A percentile compares a stretch with the other conserved stretches of the same genome.
Evolutionary conservation across 805 yeast genomes (phyloP).

Genomic region (Pichia rugopelliculosa): DNA sequence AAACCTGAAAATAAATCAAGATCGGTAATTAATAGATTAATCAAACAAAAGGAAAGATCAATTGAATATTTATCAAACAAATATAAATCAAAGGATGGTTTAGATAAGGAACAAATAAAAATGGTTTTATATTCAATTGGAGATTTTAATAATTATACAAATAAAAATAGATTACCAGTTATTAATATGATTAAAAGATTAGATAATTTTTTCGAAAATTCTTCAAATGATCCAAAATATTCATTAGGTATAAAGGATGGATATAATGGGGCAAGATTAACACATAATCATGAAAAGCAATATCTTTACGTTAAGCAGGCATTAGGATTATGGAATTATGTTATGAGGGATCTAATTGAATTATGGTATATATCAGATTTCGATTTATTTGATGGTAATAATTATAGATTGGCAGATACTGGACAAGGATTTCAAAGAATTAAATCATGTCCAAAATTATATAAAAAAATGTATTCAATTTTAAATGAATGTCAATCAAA

Average conservation of each 20-base stretch:
- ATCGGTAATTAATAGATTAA: constrained; percentile 46
- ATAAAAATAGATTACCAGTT: constrained; percentile 63
- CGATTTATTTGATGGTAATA: constrained; percentile 51
- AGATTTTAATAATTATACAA: constrained; percentile 66
- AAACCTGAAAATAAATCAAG: constrained; percentile 52
- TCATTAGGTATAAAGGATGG: constrained; percentile 62
- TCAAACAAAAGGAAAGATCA: constrained; percentile 60
- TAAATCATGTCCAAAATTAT: constrained; percentile 62
- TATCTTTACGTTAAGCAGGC: constrained; percentile 71
- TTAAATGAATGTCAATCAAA: constrained; percentile 60
- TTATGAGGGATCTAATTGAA: constrained; percentile 71
- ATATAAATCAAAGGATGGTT: constrained; percentile 36
- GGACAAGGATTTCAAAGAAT: constrained; percentile 79
- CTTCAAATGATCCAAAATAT: constrained; percentile 25
- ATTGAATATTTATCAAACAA: constrained; percentile 50
- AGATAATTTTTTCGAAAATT: constrained; percentile 36
- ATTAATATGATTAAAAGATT: constrained; percentile 51
- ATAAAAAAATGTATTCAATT: constrained; percentile 64
- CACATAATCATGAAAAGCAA: constrained; percentile 69
- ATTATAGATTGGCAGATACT: constrained; percentile 57
- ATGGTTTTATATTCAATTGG: constrained; percentile 72
- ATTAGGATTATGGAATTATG: constrained; percentile 64
- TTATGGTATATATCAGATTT: constrained; percentile 73
- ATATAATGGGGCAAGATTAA: constrained; percentile 58
- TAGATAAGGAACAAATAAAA: constrained; percentile 54